Base-by-base conservation (phyloP, 1,139 yeast species). In the Hansenula lynferdii region DNA sequence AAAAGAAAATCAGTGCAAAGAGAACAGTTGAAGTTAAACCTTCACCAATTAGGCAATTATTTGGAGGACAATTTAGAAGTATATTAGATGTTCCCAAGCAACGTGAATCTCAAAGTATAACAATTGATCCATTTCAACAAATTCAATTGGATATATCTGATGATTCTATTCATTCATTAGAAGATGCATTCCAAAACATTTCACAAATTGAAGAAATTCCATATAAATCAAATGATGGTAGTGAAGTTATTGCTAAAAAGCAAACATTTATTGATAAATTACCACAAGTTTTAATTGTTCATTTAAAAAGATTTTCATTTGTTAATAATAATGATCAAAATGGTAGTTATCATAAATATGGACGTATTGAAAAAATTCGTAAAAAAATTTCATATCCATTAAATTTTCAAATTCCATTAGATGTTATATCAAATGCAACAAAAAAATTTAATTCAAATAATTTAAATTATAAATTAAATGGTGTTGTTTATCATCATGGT, bases 401-500 rank as follows among this genome's bases (percentile, higher is more conserved):
- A 50, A 62, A 69, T 28, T 62, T 83, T 38, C 66, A 64, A 21
- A 69, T 83, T 28, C 87, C 90, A 4, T 48, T 54, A 11, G 77
- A 72, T 35, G 67, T 80, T 34, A 64, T 79, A 21, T 73, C 85
- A 0, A 61, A 60, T 41, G 58, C 55, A 42, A 61, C 50, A 39
- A 54, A 50, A 50, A 55, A 40, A 41, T 48, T 40, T 35, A 57
- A 49, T 36, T 48, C 43, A 38, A 57, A 7, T 20, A 24, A 48
- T 32, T 48, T 58, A 35, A 58, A 53, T 26, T 92, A 87, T 60
- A 70, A 70, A 54, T 69, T 94, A 47, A 76, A 74, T 34, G 96
- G 96, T 17, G 95, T 90, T 28, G 95, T 92, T 18, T 92, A 92
- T 60, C 99, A 92, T 60, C 97, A 92, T 60, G 99, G 99, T 15